A percentile compares a stretch with the other conserved stretches of the same genome.
Conservation (phyloP, 2,329 filamentous ascomycete species). For the Scytalidium lignicola region DNA sequence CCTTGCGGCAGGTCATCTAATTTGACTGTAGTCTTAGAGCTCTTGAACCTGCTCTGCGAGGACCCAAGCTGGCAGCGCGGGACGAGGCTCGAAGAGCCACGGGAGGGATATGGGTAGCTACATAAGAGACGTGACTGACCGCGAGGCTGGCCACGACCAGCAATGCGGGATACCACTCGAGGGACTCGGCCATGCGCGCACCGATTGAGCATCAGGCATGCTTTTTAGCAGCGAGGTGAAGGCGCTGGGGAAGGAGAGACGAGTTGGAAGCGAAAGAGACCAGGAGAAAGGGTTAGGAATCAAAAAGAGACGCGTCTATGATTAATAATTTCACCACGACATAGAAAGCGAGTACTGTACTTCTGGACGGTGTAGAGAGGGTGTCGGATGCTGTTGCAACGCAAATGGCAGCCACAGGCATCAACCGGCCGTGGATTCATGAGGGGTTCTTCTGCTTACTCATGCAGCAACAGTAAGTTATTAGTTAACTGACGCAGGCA, state of each 20-base stretch:
- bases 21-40: slow-evolving; percentile 48
- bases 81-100: slow-evolving; percentile 16
- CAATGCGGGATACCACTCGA: neutral
- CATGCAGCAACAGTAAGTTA: too few species aligned
- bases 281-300: too few species aligned
- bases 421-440: neutral
- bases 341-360: too few species aligned
- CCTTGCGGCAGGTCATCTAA: slow-evolving; percentile 55
- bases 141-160: neutral
- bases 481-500: too few species aligned
- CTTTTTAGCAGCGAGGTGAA: neutral
- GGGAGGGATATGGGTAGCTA: slow-evolving; percentile 5
- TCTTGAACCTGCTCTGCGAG: slow-evolving; percentile 42
- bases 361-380: too few species aligned
- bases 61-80: neutral
- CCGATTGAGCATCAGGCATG: neutral
- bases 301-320: too few species aligned
- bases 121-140: neutral
- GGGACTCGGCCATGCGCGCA: neutral
- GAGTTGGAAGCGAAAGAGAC: neutral
- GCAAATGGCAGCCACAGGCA: neutral
- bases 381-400: too few species aligned
- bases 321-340: too few species aligned
- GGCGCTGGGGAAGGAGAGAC: neutral
- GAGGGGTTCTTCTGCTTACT: too few species aligned